phyloP scores from a whole-genome alignment of 805 yeast genomes.

The Wickerhamiella occidentalis region DNA sequence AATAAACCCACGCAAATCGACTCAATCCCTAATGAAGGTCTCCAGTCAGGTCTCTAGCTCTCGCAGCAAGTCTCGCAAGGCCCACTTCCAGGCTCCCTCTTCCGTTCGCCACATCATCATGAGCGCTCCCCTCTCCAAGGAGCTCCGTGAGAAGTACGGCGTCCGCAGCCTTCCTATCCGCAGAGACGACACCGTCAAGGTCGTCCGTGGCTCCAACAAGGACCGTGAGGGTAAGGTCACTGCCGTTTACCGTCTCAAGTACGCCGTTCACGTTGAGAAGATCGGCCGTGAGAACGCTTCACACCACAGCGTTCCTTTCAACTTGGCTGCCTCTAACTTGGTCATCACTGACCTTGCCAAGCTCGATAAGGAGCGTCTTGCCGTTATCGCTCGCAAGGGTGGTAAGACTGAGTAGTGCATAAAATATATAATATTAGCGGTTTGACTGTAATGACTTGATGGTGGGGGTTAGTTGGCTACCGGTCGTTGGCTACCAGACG shows the following conservation, averaged over 20 bases:
- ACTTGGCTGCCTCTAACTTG: slow-evolving; percentile 97
- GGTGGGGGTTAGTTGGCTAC: background rate
- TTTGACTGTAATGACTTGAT: slow-evolving; percentile 3
- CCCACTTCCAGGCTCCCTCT: slow-evolving; percentile 97
- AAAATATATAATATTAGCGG: slow-evolving; percentile 5
- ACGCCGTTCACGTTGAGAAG: slow-evolving; percentile 92
- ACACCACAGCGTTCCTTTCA: slow-evolving; percentile 95
- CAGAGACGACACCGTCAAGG: slow-evolving; percentile 90
- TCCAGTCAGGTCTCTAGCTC: slow-evolving; percentile 81
- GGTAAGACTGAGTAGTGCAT: slow-evolving; percentile 73
- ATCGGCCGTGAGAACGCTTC: slow-evolving; percentile 93
- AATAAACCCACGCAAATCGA: slow-evolving; percentile 3
- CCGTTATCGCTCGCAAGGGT: slow-evolving; percentile 93
- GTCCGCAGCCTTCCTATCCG: slow-evolving; percentile 93
- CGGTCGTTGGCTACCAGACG: no score
- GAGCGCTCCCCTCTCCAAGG: slow-evolving; percentile 99
- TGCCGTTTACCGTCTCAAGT: slow-evolving; percentile 98
- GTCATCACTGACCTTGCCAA: slow-evolving; percentile 88
- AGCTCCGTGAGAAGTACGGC: slow-evolving; percentile 94
- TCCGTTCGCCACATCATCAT: slow-evolving; percentile 85
- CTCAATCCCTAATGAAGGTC: slow-evolving; percentile 21
- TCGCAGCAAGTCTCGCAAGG: slow-evolving; percentile 99
- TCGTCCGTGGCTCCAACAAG: slow-evolving; percentile 98
- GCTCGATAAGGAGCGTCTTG: slow-evolving; percentile 98
- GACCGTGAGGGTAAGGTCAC: slow-evolving; percentile 98